Conservation (phyloP, 2,329 filamentous ascomycete genomes). For the Aspergillus bombycis region DNA sequence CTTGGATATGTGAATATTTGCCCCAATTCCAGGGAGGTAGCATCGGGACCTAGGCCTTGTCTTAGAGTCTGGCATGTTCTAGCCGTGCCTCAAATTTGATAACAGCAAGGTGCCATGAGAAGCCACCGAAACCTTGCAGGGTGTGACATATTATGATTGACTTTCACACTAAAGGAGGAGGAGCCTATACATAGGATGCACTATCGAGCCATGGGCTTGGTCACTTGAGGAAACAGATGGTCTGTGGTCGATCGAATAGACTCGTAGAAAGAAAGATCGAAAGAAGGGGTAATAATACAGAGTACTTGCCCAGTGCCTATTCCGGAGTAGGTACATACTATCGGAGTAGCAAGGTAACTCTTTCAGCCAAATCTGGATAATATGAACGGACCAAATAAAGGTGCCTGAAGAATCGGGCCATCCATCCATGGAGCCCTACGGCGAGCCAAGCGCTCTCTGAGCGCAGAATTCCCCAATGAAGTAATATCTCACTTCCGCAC, state of each 20-base stretch:
- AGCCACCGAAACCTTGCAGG: conserved; percentile 5
- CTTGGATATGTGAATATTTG: background rate
- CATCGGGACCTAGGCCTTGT: background rate
- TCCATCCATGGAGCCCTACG: conserved; percentile 6
- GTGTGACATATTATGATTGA: background rate
- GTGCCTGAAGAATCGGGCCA: background rate
- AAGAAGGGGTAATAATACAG: background rate
- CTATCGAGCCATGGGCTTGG: background rate
- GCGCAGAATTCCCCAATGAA: conserved; percentile 23
- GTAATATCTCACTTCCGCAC: conserved; percentile 26
- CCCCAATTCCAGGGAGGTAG: background rate
- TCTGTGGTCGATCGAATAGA: background rate
- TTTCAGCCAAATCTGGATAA: too few relatives aligned
- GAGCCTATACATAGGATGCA: background rate
- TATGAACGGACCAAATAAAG: background rate
- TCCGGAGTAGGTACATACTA: too few relatives aligned
- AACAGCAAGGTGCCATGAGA: conserved; percentile 2
- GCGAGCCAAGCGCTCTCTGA: background rate
- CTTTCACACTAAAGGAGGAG: background rate
- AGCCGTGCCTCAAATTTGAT: background rate
- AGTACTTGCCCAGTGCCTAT: too few relatives aligned
- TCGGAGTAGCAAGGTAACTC: too few relatives aligned
- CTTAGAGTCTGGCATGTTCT: background rate
- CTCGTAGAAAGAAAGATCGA: background rate
- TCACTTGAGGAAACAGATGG: background rate